Evolutionary conservation across 2,329 filamentous ascomycete genomes (phyloP).

Genomic region (Karstenula rhodostoma): DNA sequence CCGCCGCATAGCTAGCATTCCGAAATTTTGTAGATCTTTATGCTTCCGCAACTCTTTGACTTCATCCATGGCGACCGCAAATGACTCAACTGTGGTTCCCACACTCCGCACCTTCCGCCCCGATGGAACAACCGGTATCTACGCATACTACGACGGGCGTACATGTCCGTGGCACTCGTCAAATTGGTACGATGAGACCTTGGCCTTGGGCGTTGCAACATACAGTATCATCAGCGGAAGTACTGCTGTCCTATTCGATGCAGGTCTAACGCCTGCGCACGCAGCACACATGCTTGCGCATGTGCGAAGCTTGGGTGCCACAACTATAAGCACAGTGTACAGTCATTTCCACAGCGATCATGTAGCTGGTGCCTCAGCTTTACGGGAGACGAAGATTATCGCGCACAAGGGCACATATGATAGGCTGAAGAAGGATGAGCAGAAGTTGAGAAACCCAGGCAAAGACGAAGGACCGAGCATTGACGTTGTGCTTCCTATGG

Average conservation of each 20-base stretch:
- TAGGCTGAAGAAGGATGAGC: slow-evolving; percentile 5
- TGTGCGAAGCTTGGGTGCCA: slow-evolving; percentile 18
- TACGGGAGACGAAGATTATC: slow-evolving; percentile 12
- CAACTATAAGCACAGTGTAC: slow-evolving; percentile 18
- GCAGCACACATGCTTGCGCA: slow-evolving; percentile 21
- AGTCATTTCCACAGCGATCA: slow-evolving; percentile 25
- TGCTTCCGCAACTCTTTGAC: not conserved
- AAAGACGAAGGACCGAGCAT: slow-evolving; percentile 15
- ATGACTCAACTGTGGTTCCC: not conserved
- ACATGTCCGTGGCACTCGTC: slow-evolving; percentile 19
- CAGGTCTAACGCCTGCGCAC: slow-evolving; percentile 16
- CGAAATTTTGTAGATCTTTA: not conserved
- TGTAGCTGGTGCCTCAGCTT: slow-evolving; percentile 19
- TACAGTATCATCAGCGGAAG: slow-evolving; percentile 19
- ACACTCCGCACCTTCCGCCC: slow-evolving; percentile 13
- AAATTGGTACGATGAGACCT: slow-evolving; percentile 21
- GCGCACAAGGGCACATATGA: slow-evolving; percentile 10
- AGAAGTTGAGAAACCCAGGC: not conserved
- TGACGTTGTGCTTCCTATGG: slow-evolving; percentile 17
- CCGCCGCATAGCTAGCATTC: not conserved
- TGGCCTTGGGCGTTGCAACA: slow-evolving; percentile 20
- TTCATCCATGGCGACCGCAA: not conserved
- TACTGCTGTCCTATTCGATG: slow-evolving; percentile 21
- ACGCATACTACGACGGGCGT: slow-evolving; percentile 22
- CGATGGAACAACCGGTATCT: slow-evolving; percentile 13